phyloP scores from a whole-genome alignment of 2,329 filamentous ascomycete species.

The Teratosphaeria viscida region DNA sequence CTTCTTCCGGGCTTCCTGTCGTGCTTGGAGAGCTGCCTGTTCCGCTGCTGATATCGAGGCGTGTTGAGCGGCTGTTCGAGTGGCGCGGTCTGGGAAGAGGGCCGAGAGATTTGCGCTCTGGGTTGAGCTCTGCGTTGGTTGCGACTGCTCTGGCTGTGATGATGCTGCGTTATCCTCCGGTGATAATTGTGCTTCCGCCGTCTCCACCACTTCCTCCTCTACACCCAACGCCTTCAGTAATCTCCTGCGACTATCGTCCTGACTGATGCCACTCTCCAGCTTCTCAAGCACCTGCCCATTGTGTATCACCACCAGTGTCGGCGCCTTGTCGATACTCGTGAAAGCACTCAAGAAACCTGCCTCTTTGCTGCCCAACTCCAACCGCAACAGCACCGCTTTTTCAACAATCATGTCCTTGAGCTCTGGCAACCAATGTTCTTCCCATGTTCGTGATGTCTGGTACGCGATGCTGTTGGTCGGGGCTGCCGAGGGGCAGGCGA shows the following conservation, averaged over 20 bases:
- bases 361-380: constrained; percentile 65
- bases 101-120: constrained; percentile 4
- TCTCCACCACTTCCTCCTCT: constrained; percentile 11
- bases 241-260: constrained; percentile 52
- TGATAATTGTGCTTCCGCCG: neutral
- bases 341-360: constrained; percentile 73
- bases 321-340: constrained; percentile 68
- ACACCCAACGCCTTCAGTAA: constrained; percentile 36
- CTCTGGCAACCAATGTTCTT: constrained; percentile 21
- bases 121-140: neutral
- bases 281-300: constrained; percentile 72
- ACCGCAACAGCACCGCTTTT: constrained; percentile 58
- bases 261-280: constrained; percentile 53
- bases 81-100: constrained; percentile 43
- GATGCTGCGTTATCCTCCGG: neutral
- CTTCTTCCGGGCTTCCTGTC: constrained; percentile 27
- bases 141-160: neutral
- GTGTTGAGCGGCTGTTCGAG: constrained; percentile 32
- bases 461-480: neutral
- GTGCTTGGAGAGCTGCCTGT: constrained; percentile 33
- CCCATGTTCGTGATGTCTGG: constrained; percentile 48
- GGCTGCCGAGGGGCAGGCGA: constrained; percentile 62
- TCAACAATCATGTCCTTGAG: constrained; percentile 41
- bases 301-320: constrained; percentile 64
- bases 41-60: constrained; percentile 38